phyloP scores from a whole-genome alignment of 1,284 basidiomycete genomes.

The Irpex sp. region DNA sequence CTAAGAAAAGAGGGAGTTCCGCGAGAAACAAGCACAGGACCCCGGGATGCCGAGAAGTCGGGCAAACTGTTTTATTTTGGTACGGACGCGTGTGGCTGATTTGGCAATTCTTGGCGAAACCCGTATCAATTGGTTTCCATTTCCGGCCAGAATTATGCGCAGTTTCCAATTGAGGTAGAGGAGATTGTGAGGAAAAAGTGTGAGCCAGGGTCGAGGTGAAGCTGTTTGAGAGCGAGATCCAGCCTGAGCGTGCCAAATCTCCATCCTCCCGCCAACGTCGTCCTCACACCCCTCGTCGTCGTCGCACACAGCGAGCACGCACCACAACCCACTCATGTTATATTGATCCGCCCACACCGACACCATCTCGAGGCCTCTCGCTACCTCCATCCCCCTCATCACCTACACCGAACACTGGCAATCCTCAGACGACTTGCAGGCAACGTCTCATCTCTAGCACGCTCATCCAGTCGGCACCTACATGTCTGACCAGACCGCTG shows the following conservation, averaged over 20 bases:
- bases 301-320: neutral
- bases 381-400: constrained; percentile 3
- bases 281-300: constrained; percentile 6
- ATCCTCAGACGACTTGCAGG: constrained; percentile 11
- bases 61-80: neutral
- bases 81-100: neutral
- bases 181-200: constrained; percentile 3
- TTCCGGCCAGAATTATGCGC: neutral
- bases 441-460: constrained; percentile 14
- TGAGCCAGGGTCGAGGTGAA: neutral
- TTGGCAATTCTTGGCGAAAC: neutral
- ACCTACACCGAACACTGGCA: constrained; percentile 1
- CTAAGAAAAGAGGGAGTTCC: no score
- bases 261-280: constrained; percentile 12
- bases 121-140: neutral
- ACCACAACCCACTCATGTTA: constrained; percentile 27
- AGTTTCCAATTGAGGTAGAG: neutral
- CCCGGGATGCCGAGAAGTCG: neutral
- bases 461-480: constrained; percentile 23
- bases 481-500: constrained; percentile 60
- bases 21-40: no score
- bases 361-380: constrained; percentile 3
- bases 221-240: neutral
- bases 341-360: constrained; percentile 23
- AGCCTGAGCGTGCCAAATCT: constrained; percentile 10